phyloP scores from a whole-genome alignment of 163 green algal genomes.

The Volvox carteri region DNA sequence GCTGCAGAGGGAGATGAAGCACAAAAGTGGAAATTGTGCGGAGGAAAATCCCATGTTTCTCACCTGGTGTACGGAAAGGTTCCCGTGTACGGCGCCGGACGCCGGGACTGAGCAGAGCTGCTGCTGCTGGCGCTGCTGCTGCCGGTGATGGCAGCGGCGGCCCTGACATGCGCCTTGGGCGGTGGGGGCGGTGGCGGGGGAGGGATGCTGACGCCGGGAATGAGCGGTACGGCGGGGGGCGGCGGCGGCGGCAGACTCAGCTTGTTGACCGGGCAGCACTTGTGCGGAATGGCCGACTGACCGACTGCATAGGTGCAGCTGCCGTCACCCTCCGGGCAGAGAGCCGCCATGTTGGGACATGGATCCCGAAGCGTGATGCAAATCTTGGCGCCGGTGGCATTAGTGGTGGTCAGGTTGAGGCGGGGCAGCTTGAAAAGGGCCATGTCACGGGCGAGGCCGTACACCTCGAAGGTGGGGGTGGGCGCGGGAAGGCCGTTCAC shows the following conservation, averaged over 20 bases:
- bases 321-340: constrained; percentile 55
- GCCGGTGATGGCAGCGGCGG: background rate
- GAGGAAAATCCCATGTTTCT: background rate
- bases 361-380: constrained; percentile 57
- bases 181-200: background rate
- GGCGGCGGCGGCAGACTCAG: constrained; percentile 42
- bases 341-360: constrained; percentile 39
- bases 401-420: constrained; percentile 30
- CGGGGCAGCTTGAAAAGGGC: constrained; percentile 48
- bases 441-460: background rate
- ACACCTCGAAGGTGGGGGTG: constrained; percentile 39
- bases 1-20: too few relatives aligned
- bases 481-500: constrained; percentile 25
- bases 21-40: too few relatives aligned
- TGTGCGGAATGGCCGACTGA: constrained; percentile 7
- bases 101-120: too few relatives aligned
- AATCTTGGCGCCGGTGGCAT: constrained; percentile 46
- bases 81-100: constrained; percentile 15
- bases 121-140: too few relatives aligned
- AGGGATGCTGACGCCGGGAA: background rate
- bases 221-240: background rate
- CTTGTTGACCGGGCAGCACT: constrained; percentile 59
- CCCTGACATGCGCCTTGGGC: background rate
- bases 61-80: constrained; percentile 33
- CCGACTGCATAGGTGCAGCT: constrained; percentile 59